Base-by-base conservation (phyloP, 768 basidiomycete species). In the Russula emetica region DNA sequence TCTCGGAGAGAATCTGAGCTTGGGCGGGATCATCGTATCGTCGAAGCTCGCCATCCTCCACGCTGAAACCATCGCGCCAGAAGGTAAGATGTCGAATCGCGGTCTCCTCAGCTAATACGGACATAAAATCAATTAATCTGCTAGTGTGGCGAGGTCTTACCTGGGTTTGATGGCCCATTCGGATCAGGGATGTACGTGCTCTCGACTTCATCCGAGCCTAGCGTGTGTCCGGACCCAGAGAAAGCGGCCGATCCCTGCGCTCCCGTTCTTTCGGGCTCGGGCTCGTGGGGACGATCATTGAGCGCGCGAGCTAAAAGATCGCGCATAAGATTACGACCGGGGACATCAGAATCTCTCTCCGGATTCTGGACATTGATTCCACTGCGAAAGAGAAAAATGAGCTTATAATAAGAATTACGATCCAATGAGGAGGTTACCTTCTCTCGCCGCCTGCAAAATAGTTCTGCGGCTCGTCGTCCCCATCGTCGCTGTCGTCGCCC, bases 371-470 rank as follows among this genome's bases (percentile, higher is more conserved):
- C 81, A 2, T 87, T 89, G 52, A 99, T 80, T 2, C 95, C 96
- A 73, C 94, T 98, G 71, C 9, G 57, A 5, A 5, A 53, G 42
- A 34, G 44, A 4, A 2, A 22, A 24, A 28, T 7, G 24, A 20
- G 49, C 8, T 50, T 3, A 50, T 24, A 14, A 24, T 26, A 24
- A 22, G n/a, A 45, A 11, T 26, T 11, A 49, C 10, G 24, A 50
- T 34, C 34, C 40, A 52, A 13, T 55, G 18, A 55, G 34, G 50
- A 10, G 50, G 18, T 36, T 38, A 91, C 94, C 93, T 94, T 71
- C 92, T 79, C 73, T 96, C 96, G 0, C 96, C 96, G n/a, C 96
- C 96, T 3, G 96, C 88, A 74, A 92, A 98, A 82, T 87, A 91
- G 20, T 81, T 80, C 40, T 80, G 78, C 5, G 76, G 77, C 49